A percentile compares a stretch with the other conserved stretches of the same genome.
Evolutionary conservation across 2,329 filamentous ascomycete species (phyloP).

Genomic region (Zasmidium cellare): DNA sequence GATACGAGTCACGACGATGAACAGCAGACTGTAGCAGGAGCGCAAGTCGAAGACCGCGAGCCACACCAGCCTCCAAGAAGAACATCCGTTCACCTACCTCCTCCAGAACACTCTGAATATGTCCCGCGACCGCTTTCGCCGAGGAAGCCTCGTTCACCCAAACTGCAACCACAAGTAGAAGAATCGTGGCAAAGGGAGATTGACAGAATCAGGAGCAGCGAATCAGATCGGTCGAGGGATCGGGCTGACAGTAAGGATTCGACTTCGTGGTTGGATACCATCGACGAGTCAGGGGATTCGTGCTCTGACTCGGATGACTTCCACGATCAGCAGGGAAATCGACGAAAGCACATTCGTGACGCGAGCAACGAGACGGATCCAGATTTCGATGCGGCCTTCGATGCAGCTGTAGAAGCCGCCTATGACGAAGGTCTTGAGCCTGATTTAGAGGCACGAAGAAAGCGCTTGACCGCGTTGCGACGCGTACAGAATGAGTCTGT

Average conservation of each 20-base stretch:
- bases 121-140: conserved; percentile 73
- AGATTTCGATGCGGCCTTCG: conserved; percentile 90
- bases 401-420: conserved; percentile 92
- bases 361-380: conserved; percentile 75
- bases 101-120: conserved; percentile 47
- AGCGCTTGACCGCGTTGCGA: conserved; percentile 22
- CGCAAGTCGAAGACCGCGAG: conserved; percentile 10
- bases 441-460: conserved; percentile 52
- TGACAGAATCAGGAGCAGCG: conserved; percentile 6
- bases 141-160: conserved; percentile 56
- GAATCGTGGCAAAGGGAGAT: conserved; percentile 15
- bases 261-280: conserved; percentile 54
- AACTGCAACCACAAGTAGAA: conserved; percentile 14
- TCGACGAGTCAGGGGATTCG: conserved; percentile 82
- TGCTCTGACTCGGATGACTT: conserved; percentile 70
- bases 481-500: conserved; percentile 25
- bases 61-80: conserved; percentile 1
- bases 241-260: conserved; percentile 27
- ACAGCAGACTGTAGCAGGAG: background rate
- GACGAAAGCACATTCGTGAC: conserved; percentile 68
- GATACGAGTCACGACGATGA: conserved; percentile 1
- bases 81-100: conserved; percentile 27
- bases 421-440: conserved; percentile 91
- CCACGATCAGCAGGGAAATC: conserved; percentile 62
- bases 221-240: conserved; percentile 3